Base-by-base conservation (phyloP, 805 yeast genomes). In the Kurtzmaniella fragi region DNA sequence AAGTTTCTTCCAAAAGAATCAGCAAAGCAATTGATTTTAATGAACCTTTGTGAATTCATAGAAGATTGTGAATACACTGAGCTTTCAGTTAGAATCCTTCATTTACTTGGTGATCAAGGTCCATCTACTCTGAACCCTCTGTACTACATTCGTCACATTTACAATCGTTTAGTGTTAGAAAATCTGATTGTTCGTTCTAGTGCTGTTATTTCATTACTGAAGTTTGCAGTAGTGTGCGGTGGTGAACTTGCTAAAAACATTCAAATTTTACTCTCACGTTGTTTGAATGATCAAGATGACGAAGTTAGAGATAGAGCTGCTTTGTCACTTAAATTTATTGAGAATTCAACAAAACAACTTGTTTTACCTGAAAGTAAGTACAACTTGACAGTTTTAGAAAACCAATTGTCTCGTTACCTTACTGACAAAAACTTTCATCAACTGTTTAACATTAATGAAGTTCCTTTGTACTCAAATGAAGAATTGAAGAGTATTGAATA, bases 231-330 rank as follows among this genome's bases (percentile, higher is more conserved):
- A 41, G 77, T 82, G 31, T 80, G 81, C 41, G 95, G 89, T 48
- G 76, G 75, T 12, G 70, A 74, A 20, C 77, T 90, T 45, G 68
- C 76, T 39, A 71, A 74, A 45, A 83, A 89, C 39, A 84, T 91
- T 50, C 73, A 74, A 49, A 83, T 84, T 43, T 73, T 93, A 51
- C 75, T 93, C 50, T 73, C 74, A 43, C 81, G 97, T 67, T 88
- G 95, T 49, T 75, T 89, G 48, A 84, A 77, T 48, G 99, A 91
- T 62, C 77, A 73, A 33, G 96, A 91, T 60, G 99, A 91, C 63
- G 99, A 91, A 65, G 99, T 93, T 27, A 87, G 99, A 71, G 99
- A 91, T 60, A 82, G 99, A 60, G 97, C 99, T 8, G 84, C 95
- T 2, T 70, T 91, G 50, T 82, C 95, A 2, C 73, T 91, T 55